These are phyloP conservation scores for Isatis lusitanica DNA, from an alignment of 441 rosid genomes.

Conservation along the genomic window DNA sequence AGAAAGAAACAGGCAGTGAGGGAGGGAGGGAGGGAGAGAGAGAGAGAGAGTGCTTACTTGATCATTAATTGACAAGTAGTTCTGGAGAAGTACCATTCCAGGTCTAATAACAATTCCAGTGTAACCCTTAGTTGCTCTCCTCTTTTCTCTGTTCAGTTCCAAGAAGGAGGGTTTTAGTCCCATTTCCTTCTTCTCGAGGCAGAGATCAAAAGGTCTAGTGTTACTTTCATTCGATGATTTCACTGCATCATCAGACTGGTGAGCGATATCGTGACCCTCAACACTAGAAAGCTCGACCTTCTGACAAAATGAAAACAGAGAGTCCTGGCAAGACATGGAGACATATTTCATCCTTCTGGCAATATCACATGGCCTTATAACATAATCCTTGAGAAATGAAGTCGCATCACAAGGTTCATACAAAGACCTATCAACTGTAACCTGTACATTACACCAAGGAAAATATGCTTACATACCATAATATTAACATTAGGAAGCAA, in stretches of 20 bases:
- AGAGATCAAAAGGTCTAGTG: slow-evolving; percentile 48
- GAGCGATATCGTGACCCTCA: slow-evolving; percentile 17
- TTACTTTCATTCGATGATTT: slow-evolving; percentile 13
- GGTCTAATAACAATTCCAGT: slow-evolving; percentile 45
- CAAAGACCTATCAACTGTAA: slow-evolving; percentile 10
- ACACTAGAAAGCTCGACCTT: slow-evolving; percentile 1
- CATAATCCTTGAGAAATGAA: too few relatives aligned
- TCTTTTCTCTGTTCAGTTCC: slow-evolving; percentile 43
- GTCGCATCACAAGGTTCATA: slow-evolving; percentile 3
- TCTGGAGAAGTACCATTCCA: slow-evolving; percentile 80
- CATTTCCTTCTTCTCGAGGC: slow-evolving; percentile 25
- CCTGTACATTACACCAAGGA: neutral
- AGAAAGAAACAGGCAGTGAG: too few relatives aligned
- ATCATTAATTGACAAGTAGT: too few relatives aligned
- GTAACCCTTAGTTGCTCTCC: slow-evolving; percentile 41
- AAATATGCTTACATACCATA: neutral
- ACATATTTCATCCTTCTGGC: too few relatives aligned
- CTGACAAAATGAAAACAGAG: too few relatives aligned
- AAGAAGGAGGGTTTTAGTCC: slow-evolving; percentile 47
- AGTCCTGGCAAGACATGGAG: too few relatives aligned
- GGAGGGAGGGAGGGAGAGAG: too few relatives aligned
- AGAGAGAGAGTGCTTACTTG: too few relatives aligned
- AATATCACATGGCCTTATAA: too few relatives aligned
- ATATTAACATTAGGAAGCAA: neutral
- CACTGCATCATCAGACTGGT: slow-evolving; percentile 9